Conservation (phyloP, 1,284 basidiomycete genomes). For the Fomes fomentarius region DNA sequence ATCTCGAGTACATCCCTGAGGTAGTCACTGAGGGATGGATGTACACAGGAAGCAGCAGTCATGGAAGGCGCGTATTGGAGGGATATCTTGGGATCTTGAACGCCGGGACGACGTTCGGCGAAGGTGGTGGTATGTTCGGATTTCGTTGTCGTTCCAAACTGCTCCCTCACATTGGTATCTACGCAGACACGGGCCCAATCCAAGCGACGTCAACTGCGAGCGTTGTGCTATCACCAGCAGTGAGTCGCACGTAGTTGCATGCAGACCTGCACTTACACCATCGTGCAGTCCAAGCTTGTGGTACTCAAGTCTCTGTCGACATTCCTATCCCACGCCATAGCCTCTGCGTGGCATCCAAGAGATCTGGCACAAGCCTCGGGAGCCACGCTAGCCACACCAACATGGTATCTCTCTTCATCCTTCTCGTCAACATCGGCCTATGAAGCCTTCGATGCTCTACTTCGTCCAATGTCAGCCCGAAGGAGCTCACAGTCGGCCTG, state of each 20-base stretch:
- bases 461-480: slow-evolving; percentile 27
- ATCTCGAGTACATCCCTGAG: slow-evolving; percentile 75
- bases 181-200: slow-evolving; percentile 39
- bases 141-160: background rate
- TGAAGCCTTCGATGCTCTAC: slow-evolving; percentile 46
- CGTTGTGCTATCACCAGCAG: slow-evolving; percentile 64
- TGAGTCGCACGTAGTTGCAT: too few species aligned
- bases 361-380: slow-evolving; percentile 12
- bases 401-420: slow-evolving; percentile 56
- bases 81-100: slow-evolving; percentile 78
- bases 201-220: slow-evolving; percentile 65
- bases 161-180: too few species aligned
- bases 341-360: slow-evolving; percentile 2
- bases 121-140: slow-evolving; percentile 50
- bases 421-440: slow-evolving; percentile 54
- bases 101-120: slow-evolving; percentile 63
- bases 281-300: slow-evolving; percentile 56
- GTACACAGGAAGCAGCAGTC: slow-evolving; percentile 41
- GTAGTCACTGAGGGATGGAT: slow-evolving; percentile 75
- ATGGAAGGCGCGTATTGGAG: slow-evolving; percentile 68
- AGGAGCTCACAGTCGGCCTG: background rate
- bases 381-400: slow-evolving; percentile 29
- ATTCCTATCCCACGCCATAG: slow-evolving; percentile 29
- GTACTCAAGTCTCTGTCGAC: slow-evolving; percentile 32
- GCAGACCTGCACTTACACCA: too few species aligned